Conservation (phyloP, 116 monocot genomes). For the Zostera marina region DNA sequence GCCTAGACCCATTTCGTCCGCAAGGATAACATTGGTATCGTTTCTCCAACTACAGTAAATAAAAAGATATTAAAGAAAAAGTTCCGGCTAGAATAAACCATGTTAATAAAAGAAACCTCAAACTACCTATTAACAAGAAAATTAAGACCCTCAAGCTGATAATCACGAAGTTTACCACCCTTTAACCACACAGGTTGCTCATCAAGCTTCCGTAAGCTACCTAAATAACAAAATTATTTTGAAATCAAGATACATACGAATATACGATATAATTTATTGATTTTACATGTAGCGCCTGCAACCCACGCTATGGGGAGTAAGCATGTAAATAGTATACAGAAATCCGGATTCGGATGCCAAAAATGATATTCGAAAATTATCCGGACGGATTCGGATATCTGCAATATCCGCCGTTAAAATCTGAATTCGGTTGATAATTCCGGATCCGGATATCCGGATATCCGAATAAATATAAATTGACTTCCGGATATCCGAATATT, state of each 20-base stretch:
- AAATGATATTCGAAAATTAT: no score
- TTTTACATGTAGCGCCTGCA: no score
- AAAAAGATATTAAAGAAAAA: neutral
- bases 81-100: neutral
- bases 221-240: conserved; percentile 20
- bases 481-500: no score
- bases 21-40: conserved; percentile 96
- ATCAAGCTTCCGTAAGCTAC: conserved; percentile 89
- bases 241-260: neutral
- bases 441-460: no score
- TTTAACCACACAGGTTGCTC: conserved; percentile 94
- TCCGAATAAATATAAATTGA: no score
- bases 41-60: conserved; percentile 73
- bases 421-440: no score
- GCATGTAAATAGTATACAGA: no score
- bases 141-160: conserved; percentile 98
- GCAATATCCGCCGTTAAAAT: no score
- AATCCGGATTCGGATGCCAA: no score
- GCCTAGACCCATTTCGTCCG: conserved; percentile 99
- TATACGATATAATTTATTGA: neutral
- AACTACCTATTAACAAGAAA: conserved; percentile 90
- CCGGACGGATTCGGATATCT: no score
- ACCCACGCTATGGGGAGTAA: no score
- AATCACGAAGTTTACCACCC: conserved; percentile 96
- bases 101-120: neutral